These are phyloP conservation scores for Dryas alaskensis DNA, from an alignment of 306 rosid genomes.

Conservation along the genomic window DNA sequence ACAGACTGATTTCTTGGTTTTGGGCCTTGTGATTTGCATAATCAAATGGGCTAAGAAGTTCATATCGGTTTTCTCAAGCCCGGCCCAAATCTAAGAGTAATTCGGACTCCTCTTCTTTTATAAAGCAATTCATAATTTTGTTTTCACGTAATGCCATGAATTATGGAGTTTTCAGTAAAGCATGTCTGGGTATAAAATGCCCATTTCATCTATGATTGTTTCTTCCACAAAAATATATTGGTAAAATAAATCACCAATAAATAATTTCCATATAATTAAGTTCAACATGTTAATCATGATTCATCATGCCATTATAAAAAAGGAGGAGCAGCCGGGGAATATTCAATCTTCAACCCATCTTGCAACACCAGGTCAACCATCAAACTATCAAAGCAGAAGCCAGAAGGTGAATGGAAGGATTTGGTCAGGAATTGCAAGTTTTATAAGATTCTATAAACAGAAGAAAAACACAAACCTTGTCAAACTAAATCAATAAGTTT, in stretches of 20 bases:
- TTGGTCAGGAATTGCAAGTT: neutral
- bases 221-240: neutral
- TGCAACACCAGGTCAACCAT: neutral
- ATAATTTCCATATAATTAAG: neutral
- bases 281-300: no score
- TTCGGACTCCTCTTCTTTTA: no score
- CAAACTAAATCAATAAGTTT: neutral
- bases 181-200: no score
- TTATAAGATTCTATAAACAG: neutral
- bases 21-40: no score
- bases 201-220: no score
- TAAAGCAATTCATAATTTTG: no score
- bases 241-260: neutral
- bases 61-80: no score
- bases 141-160: no score
- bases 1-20: no score
- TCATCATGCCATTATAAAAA: neutral
- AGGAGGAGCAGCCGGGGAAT: neutral
- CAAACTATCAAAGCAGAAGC: neutral
- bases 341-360: constrained; percentile 10
- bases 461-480: neutral
- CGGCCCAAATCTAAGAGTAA: no score
- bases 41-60: no score
- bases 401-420: neutral
- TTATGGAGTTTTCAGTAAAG: no score